These are phyloP conservation scores for Wallacemonas sp. DNA, from an alignment of 208 protist genomes.

Conservation along the genomic window DNA sequence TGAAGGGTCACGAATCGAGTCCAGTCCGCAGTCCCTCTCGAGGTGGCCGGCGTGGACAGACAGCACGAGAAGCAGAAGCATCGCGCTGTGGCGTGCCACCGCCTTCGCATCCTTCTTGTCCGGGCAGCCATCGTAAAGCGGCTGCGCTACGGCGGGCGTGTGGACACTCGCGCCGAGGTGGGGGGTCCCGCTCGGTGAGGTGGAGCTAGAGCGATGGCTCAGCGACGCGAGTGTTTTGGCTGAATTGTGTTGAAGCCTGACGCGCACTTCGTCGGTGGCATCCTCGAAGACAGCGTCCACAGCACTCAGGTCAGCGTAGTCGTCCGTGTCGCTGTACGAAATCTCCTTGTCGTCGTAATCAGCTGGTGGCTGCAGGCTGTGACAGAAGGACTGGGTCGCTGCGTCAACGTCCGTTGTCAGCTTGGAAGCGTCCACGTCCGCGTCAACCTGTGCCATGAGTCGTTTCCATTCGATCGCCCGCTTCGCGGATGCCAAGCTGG, in stretches of 20 bases:
- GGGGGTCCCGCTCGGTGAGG: not conserved
- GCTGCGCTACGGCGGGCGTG: not conserved
- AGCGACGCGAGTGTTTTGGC: not conserved
- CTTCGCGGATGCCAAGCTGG: constrained; percentile 56
- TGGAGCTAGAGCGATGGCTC: not conserved
- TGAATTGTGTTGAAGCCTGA: constrained; percentile 26
- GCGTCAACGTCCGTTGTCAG: constrained; percentile 17
- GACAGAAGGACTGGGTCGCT: constrained; percentile 42
- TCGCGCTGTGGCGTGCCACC: constrained; percentile 30
- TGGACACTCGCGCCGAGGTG: not conserved
- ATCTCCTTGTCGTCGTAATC: constrained; percentile 49
- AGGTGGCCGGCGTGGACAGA: constrained; percentile 56
- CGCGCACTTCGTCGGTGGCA: constrained; percentile 25
- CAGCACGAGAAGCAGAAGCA: constrained; percentile 73
- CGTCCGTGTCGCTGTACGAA: constrained; percentile 71
- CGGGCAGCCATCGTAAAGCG: not conserved
- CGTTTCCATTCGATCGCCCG: constrained; percentile 81
- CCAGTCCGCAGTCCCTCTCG: constrained; percentile 36
- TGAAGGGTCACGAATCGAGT: constrained; percentile 31
- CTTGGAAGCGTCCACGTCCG: constrained; percentile 22
- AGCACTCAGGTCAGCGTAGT: constrained; percentile 73
- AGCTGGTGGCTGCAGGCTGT: constrained; percentile 44
- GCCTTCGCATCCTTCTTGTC: constrained; percentile 1
- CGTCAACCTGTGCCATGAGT: constrained; percentile 74
- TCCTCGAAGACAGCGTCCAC: constrained; percentile 66